Conservation (phyloP, 805 yeast genomes). For the Candida arabinofermentans region DNA sequence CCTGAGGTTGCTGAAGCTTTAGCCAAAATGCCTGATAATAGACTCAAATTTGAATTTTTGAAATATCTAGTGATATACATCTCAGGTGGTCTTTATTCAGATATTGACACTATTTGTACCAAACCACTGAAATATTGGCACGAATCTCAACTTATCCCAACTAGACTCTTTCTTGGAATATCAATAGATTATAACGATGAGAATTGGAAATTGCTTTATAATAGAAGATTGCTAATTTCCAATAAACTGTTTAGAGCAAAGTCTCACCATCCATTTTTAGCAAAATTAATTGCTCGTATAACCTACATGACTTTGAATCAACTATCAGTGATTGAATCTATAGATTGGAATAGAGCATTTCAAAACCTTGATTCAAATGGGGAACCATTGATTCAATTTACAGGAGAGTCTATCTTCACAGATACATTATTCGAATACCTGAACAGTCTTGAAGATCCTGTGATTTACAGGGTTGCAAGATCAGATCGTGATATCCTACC, state of each 20-base stretch:
- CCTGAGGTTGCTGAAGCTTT: conserved; percentile 48
- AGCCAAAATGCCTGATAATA: conserved; percentile 43
- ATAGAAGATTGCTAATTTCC: conserved; percentile 20
- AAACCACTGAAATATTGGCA: conserved; percentile 38
- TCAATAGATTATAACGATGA: conserved; percentile 21
- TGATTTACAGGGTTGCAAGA: conserved; percentile 23
- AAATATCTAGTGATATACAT: conserved; percentile 49
- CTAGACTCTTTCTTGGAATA: conserved; percentile 18
- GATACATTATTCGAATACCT: conserved; percentile 31
- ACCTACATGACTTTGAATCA: conserved; percentile 17
- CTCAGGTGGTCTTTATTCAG: conserved; percentile 60
- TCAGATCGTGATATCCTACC: conserved; percentile 14
- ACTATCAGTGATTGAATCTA: conserved; percentile 6
- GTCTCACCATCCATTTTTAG: conserved; percentile 24
- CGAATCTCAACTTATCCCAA: conserved; percentile 12
- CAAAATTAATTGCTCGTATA: conserved; percentile 23
- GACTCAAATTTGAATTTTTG: conserved; percentile 50
- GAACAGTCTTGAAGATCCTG: conserved; percentile 17
- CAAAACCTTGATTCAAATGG: conserved; percentile 29
- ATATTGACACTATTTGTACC: conserved; percentile 53
- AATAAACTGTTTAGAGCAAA: conserved; percentile 21
- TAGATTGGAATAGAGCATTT: conserved; percentile 28
- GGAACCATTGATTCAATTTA: conserved; percentile 29
- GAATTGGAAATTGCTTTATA: conserved; percentile 23
- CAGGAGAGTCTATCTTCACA: conserved; percentile 30